Evolutionary conservation across 2,329 filamentous ascomycete genomes (phyloP).

Genomic region (Salinomyces thailandicus): DNA sequence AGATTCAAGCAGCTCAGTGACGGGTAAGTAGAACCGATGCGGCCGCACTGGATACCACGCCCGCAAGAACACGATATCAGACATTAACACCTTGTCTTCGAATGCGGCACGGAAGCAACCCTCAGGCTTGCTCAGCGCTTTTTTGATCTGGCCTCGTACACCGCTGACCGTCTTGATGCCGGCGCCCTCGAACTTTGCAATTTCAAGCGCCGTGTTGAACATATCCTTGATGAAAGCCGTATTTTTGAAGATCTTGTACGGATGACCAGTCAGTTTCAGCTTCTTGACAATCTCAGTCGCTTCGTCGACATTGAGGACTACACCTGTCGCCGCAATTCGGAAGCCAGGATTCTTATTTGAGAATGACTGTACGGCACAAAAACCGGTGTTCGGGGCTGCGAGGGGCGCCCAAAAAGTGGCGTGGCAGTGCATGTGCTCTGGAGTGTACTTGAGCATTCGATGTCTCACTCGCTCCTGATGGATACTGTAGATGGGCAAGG

Average conservation of each 20-base stretch:
- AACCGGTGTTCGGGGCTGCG: conserved; percentile 89
- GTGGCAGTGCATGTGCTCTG: conserved; percentile 99
- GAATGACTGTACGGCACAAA: conserved; percentile 86
- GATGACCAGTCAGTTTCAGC: conserved; percentile 85
- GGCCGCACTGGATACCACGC: conserved; percentile 97
- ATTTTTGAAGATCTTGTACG: conserved; percentile 99
- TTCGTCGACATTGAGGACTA: conserved; percentile 88
- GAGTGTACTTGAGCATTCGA: conserved; percentile 97
- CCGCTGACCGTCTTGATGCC: conserved; percentile 93
- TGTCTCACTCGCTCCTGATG: conserved; percentile 88
- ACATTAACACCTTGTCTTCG: conserved; percentile 95
- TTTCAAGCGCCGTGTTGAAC: conserved; percentile 87
- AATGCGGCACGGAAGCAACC: conserved; percentile 95
- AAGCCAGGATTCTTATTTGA: conserved; percentile 78
- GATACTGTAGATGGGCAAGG: conserved; percentile 84
- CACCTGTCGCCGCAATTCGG: conserved; percentile 86
- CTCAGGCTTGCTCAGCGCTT: conserved; percentile 83
- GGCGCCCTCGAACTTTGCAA: conserved; percentile 96
- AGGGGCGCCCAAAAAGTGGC: conserved; percentile 91
- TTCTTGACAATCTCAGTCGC: conserved; percentile 98
- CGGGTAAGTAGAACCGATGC: conserved; percentile 92
- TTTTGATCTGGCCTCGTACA: conserved; percentile 92
- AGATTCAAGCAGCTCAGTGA: conserved; percentile 70
- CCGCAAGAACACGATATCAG: conserved; percentile 88
- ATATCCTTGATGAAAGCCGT: conserved; percentile 98